These are phyloP conservation scores for Helicostylum pulchrum DNA, from an alignment of 192 early-diverging fungal genomes.

Conservation along the genomic window DNA sequence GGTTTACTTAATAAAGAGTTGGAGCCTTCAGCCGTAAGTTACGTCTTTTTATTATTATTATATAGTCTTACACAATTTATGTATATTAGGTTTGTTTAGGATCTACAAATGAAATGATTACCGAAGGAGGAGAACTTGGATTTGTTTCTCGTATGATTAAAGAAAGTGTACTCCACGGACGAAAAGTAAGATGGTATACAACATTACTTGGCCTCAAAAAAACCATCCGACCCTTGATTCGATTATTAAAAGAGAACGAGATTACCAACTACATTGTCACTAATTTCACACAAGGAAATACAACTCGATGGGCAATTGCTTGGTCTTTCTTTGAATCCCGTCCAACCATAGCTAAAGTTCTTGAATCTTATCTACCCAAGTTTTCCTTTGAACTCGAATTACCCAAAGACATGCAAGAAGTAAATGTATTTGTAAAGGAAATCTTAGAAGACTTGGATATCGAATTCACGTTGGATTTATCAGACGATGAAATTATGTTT, in stretches of 20 bases:
- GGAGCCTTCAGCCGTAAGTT: conserved; percentile 46
- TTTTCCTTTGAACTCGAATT: conserved; percentile 12
- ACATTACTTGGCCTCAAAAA: conserved; percentile 70
- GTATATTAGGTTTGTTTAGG: conserved; percentile 52
- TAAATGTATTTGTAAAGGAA: not conserved
- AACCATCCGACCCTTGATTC: conserved; percentile 43
- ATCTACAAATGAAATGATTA: conserved; percentile 70
- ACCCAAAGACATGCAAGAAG: not conserved
- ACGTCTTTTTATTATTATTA: too few species aligned
- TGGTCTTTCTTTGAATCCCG: conserved; percentile 52
- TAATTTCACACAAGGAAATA: conserved; percentile 53
- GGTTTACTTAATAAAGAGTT: conserved; percentile 49
- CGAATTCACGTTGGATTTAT: not conserved
- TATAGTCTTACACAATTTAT: not conserved
- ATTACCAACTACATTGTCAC: conserved; percentile 53
- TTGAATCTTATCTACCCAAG: conserved; percentile 17
- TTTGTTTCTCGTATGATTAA: conserved; percentile 68
- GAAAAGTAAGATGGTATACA: conserved; percentile 73
- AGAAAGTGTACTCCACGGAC: conserved; percentile 52
- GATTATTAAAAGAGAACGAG: conserved; percentile 38
- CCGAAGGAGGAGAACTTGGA: conserved; percentile 72
- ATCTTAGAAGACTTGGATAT: conserved; percentile 12
- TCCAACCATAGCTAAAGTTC: conserved; percentile 17
- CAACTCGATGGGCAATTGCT: conserved; percentile 52
- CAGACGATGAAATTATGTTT: not conserved